Conservation (phyloP, 306 rosid species). For the Sphenostylis stenocarpa region DNA sequence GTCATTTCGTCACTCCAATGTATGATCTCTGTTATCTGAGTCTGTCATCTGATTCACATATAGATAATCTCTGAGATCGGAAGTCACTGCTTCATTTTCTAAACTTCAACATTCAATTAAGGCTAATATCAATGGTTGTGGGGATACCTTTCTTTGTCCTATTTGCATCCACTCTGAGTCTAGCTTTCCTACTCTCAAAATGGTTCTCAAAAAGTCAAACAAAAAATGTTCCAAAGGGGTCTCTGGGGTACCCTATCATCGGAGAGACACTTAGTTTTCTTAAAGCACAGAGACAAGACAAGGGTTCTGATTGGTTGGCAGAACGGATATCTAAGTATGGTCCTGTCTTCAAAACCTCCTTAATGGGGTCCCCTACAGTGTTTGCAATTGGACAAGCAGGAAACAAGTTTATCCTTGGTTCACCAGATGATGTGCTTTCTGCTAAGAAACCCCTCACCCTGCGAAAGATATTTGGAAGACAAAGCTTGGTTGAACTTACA, state of each 20-base stretch:
- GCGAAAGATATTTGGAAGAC: conserved; percentile 38
- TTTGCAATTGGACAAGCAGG: conserved; percentile 47
- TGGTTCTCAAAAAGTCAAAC: conserved; percentile 33
- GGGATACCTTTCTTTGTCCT: conserved; percentile 32
- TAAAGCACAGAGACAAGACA: conserved; percentile 42
- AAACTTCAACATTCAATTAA: not conserved
- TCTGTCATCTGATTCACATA: not conserved
- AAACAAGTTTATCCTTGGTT: conserved; percentile 47
- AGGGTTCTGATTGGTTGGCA: conserved; percentile 49
- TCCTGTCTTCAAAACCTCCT: conserved; percentile 47
- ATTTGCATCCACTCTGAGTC: conserved; percentile 37
- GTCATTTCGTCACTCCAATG: not conserved
- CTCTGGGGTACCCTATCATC: conserved; percentile 50
- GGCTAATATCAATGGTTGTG: conserved; percentile 6
- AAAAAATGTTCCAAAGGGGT: conserved; percentile 56
- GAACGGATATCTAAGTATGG: conserved; percentile 50
- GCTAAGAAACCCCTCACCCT: conserved; percentile 49
- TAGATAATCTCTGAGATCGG: not conserved
- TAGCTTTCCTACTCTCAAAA: conserved; percentile 37
- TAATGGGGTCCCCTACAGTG: conserved; percentile 56
- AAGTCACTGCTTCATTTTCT: not conserved
- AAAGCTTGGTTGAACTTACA: conserved; percentile 44
- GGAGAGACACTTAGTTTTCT: conserved; percentile 57
- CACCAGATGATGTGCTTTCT: conserved; percentile 44
- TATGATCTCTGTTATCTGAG: not conserved